phyloP scores from a whole-genome alignment of 768 basidiomycete genomes.

The Rhodotorula toruloides region DNA sequence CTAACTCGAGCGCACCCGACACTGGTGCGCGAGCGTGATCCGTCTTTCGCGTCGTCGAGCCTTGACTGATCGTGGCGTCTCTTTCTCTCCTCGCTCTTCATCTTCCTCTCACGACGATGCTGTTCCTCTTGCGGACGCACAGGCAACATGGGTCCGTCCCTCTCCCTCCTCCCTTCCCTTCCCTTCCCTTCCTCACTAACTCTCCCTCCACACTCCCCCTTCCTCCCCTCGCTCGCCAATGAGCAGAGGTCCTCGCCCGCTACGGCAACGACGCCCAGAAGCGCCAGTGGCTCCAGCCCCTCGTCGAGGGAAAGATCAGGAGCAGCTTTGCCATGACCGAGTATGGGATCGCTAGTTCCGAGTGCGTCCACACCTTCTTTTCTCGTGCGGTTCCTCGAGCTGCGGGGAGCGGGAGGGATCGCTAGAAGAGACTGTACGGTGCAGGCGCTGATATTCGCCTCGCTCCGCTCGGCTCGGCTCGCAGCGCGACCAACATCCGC shows the following conservation, averaged over 20 bases:
- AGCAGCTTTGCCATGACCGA: conserved; percentile 98
- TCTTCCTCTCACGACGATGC: too few relatives aligned
- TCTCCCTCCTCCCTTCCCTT: neutral
- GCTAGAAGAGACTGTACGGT: too few relatives aligned
- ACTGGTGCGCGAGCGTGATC: conserved; percentile 97
- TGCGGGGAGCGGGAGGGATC: too few relatives aligned
- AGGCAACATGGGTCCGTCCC: conserved; percentile 26
- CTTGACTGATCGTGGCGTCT: too few relatives aligned
- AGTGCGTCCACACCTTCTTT: conserved; percentile 9
- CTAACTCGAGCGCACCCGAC: conserved; percentile 94
- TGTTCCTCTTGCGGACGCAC: too few relatives aligned
- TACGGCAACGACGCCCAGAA: conserved; percentile 91
- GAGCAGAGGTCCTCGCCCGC: conserved; percentile 84
- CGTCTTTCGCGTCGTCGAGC: too few relatives aligned
- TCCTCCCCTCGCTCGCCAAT: neutral
- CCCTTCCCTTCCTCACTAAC: neutral
- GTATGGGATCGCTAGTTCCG: conserved; percentile 54
- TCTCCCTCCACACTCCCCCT: neutral
- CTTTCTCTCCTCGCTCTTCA: too few relatives aligned
- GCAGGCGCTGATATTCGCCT: conserved; percentile 59
- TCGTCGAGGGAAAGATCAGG: conserved; percentile 87
- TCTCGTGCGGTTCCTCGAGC: neutral
- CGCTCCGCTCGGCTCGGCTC: too few relatives aligned
- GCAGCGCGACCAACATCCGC: conserved; percentile 89
- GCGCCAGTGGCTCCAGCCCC: conserved; percentile 76